Evolutionary conservation across 1,139 yeast genomes (phyloP).

Genomic region (Blastobotrys arbuscula): DNA sequence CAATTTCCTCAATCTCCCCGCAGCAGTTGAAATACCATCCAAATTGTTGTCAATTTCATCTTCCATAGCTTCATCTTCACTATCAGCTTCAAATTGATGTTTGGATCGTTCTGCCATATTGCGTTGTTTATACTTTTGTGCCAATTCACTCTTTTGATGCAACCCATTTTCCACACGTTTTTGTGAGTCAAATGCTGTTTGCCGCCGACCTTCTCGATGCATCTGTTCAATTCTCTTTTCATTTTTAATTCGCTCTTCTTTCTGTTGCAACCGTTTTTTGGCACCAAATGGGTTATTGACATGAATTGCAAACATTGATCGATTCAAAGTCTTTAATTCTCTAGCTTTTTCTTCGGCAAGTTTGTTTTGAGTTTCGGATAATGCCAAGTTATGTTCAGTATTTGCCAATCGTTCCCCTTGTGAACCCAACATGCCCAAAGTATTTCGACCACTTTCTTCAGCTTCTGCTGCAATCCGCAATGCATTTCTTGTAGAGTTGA

Average conservation of each 20-base stretch:
- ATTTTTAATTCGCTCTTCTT: constrained; percentile 65
- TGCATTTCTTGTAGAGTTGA: constrained; percentile 81
- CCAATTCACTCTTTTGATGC: constrained; percentile 35
- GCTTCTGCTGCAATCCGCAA: constrained; percentile 87
- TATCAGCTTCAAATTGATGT: constrained; percentile 55
- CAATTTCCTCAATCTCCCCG: constrained; percentile 45
- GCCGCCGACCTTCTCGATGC: constrained; percentile 41
- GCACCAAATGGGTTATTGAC: constrained; percentile 82
- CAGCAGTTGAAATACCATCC: constrained; percentile 44
- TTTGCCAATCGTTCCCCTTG: constrained; percentile 81
- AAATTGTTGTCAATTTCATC: constrained; percentile 51
- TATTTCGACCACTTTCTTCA: constrained; percentile 82
- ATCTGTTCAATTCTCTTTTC: constrained; percentile 54
- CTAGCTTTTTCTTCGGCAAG: constrained; percentile 80
- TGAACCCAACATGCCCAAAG: constrained; percentile 86
- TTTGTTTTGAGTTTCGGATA: constrained; percentile 76
- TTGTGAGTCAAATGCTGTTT: constrained; percentile 42
- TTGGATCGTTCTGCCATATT: constrained; percentile 36
- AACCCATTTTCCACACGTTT: constrained; percentile 44
- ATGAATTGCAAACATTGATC: constrained; percentile 80
- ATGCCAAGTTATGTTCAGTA: constrained; percentile 69
- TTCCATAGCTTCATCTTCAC: constrained; percentile 58
- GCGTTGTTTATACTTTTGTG: constrained; percentile 29
- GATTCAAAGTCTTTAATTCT: constrained; percentile 71
- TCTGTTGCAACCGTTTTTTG: constrained; percentile 66